Evolutionary conservation across 768 basidiomycete species (phyloP), one percentile per base, ranked within the genome.

Genomic region (Rhodotorula paludigena): DNA sequence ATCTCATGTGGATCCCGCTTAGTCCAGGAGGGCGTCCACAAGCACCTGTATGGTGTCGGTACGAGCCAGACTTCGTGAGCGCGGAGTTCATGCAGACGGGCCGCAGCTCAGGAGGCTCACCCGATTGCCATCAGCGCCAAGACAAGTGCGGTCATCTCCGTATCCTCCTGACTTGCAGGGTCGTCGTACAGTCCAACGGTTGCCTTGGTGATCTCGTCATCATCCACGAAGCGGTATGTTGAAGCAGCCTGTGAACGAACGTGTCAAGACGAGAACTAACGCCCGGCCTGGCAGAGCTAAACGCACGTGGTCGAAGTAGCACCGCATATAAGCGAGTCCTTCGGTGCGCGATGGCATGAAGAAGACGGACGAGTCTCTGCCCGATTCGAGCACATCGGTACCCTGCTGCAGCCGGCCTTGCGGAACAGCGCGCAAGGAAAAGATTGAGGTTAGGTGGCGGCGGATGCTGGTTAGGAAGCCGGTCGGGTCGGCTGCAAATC

Each of bases 171-270:
- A 8, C 32, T 5, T 5, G 20, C 28, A 6, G 56, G 56, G 5
- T 57, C 56, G 2, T 30, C 56, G 21, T 32, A 57, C 41, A 57
- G n/a, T n/a, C n/a, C n/a, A n/a, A n/a, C n/a, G n/a, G n/a, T n/a
- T n/a, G n/a, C n/a, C n/a, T n/a, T n/a, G n/a, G 41, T 42, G 0
- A 33, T 18, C 8, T 57, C 56, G 8, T 32, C 30, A 8, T 57
- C 56, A 32, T 57, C 56, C 30, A 57, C 28, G 30, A 44, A 57
- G 5, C 56, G 41, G 41, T 57, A 57, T 1, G 56, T 57, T 18
- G 56, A 57, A 5, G 56, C 30, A 11, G 56, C 56, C 56, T 57
- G 32, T 5, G 39, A 18, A 3, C 16, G 3, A 35, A 35, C 5
- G 38, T 14, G 48, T 28, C 8, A 39, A 36, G 10, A 53, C 10